Conservation (phyloP, 139 green algal genomes). For the Raphidocelis subcapitata region DNA sequence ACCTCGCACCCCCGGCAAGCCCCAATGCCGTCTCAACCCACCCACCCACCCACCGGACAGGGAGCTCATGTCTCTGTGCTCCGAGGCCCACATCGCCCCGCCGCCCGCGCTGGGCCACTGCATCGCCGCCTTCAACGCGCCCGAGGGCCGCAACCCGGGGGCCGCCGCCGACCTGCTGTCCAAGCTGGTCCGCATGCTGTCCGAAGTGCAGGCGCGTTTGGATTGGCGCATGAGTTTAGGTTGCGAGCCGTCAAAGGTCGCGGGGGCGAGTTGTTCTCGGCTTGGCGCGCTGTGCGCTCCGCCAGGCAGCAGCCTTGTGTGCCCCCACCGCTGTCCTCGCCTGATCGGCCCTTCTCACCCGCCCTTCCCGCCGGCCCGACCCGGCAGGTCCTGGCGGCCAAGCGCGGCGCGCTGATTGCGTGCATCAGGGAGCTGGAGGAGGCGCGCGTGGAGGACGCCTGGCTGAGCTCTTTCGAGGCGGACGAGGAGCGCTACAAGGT, state of each 20-base stretch:
- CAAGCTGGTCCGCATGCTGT: constrained; percentile 52
- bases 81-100: constrained; percentile 37
- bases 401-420: constrained; percentile 36
- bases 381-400: constrained; percentile 25
- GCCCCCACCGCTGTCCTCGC: no score
- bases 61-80: constrained; percentile 51
- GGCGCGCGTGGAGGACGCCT: constrained; percentile 38
- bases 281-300: no score
- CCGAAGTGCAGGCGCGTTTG: constrained; percentile 33
- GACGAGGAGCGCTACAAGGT: constrained; percentile 64
- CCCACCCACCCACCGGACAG: background rate
- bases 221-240: no score
- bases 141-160: constrained; percentile 9
- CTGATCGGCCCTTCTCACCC: no score
- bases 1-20: no score
- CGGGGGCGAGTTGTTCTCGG: no score
- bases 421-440: constrained; percentile 39
- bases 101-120: constrained; percentile 33
- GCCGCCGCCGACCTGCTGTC: constrained; percentile 44
- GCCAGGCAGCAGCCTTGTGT: no score
- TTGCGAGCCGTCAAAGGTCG: no score
- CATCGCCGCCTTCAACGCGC: constrained; percentile 13
- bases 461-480: constrained; percentile 49
- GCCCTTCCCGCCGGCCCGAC: no score
- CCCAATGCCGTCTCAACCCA: no score